A percentile compares a stretch with the other conserved stretches of the same genome.
Conservation (phyloP, 1,284 basidiomycete genomes). For the Ceratobasidium sp. region DNA sequence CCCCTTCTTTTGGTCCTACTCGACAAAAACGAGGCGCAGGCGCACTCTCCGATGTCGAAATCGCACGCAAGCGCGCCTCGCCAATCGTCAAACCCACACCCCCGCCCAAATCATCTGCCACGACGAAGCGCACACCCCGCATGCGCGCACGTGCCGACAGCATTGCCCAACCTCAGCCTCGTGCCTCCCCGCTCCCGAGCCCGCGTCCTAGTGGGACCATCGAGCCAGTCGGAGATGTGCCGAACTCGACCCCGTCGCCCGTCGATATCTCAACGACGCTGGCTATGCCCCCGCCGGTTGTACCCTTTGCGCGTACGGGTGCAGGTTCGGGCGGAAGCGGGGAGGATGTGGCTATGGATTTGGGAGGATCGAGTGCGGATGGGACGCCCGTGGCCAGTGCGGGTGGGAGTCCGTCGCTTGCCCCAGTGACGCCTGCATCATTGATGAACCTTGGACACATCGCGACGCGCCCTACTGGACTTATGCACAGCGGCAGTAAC, state of each 20-base stretch:
- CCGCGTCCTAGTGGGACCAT: conserved; percentile 35
- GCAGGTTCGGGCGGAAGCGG: conserved; percentile 45
- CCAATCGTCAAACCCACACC: conserved; percentile 41
- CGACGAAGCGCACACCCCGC: conserved; percentile 51
- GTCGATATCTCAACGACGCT: conserved; percentile 67
- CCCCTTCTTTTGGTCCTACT: conserved; percentile 45
- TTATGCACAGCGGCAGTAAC: conserved; percentile 50
- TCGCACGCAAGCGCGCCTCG: conserved; percentile 52
- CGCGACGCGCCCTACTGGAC: conserved; percentile 60
- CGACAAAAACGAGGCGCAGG: conserved; percentile 39
- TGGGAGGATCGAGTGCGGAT: conserved; percentile 9
- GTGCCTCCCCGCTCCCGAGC: conserved; percentile 35
- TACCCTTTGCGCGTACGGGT: conserved; percentile 52
- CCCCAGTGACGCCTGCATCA: conserved; percentile 85
- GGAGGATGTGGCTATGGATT: conserved; percentile 45
- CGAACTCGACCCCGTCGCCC: conserved; percentile 74
- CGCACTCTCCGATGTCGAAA: conserved; percentile 25
- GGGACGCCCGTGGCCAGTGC: conserved; percentile 43
- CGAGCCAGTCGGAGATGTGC: conserved; percentile 36
- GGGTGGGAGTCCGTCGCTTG: conserved; percentile 57
- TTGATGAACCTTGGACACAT: conserved; percentile 84
- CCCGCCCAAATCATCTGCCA: conserved; percentile 15
- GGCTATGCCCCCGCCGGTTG: conserved; percentile 81
- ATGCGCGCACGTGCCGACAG: conserved; percentile 38
- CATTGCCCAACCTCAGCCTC: conserved; percentile 30